Conservation (phyloP, 345 rosid genomes). For the Salix viminalis region DNA sequence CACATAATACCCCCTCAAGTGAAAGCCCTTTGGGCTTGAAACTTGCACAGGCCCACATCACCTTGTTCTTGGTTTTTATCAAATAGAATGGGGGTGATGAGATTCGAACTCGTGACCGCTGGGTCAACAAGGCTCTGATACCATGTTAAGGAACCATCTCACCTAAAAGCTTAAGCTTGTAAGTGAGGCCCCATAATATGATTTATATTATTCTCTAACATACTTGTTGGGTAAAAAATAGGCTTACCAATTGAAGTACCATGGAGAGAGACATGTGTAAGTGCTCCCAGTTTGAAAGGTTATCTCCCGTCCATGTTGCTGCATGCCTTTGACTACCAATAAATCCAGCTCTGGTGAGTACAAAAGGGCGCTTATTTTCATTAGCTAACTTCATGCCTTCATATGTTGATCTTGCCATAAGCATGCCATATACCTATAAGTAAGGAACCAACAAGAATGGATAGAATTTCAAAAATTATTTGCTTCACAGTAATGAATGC, state of each 20-base stretch:
- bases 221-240: slow-evolving; percentile 10
- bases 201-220: too few species aligned
- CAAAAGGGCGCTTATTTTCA: slow-evolving; percentile 75
- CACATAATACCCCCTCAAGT: too few species aligned
- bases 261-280: slow-evolving; percentile 82
- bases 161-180: too few species aligned
- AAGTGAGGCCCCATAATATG: too few species aligned
- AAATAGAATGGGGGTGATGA: too few species aligned
- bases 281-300: slow-evolving; percentile 91
- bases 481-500: background rate
- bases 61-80: too few species aligned
- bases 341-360: slow-evolving; percentile 95
- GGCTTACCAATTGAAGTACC: slow-evolving; percentile 93
- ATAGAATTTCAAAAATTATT: slow-evolving; percentile 1
- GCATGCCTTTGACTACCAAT: slow-evolving; percentile 83
- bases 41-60: too few species aligned
- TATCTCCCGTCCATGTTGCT: slow-evolving; percentile 96
- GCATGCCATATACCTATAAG: slow-evolving; percentile 74
- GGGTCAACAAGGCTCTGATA: too few species aligned
- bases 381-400: slow-evolving; percentile 82
- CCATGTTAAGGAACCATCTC: too few species aligned
- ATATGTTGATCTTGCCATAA: slow-evolving; percentile 88
- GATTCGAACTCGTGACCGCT: too few species aligned
- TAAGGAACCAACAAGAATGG: slow-evolving; percentile 7
- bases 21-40: too few species aligned